Evolutionary conservation across 495 filamentous ascomycete genomes (phyloP).

Genomic region (Xylaria flabelliformis): DNA sequence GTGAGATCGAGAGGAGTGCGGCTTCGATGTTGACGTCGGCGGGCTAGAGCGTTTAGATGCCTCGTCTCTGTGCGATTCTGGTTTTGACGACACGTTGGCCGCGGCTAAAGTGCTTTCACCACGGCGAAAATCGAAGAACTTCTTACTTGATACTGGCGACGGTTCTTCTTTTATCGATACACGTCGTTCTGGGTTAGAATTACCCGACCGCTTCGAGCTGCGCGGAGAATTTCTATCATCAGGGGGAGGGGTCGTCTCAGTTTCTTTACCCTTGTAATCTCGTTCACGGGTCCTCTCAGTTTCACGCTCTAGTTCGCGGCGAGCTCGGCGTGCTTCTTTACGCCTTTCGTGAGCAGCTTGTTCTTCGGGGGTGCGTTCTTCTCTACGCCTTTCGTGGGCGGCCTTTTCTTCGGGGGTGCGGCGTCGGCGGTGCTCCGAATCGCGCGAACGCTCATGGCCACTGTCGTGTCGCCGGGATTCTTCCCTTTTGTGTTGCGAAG

Average conservation of each 20-base stretch:
- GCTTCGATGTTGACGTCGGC: constrained; percentile 27
- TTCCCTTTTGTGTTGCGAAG: constrained; percentile 28
- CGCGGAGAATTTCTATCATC: constrained; percentile 39
- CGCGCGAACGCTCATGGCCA: constrained; percentile 40
- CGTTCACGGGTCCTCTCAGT: constrained; percentile 29
- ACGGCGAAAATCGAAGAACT: constrained; percentile 49
- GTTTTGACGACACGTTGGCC: constrained; percentile 29
- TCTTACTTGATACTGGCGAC: constrained; percentile 43
- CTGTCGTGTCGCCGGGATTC: constrained; percentile 40
- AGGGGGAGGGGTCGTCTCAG: constrained; percentile 27
- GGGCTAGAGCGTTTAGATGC: constrained; percentile 48
- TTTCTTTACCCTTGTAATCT: constrained; percentile 36
- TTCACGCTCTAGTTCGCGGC: constrained; percentile 35
- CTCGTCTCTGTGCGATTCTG: constrained; percentile 31
- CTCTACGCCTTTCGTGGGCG: constrained; percentile 52
- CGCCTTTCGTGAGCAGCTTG: constrained; percentile 52
- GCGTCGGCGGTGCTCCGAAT: constrained; percentile 37
- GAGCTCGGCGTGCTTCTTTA: constrained; percentile 45
- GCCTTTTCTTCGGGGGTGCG: constrained; percentile 54
- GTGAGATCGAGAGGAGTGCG: constrained; percentile 15
- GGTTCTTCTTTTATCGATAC: constrained; percentile 34
- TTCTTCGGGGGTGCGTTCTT: constrained; percentile 51
- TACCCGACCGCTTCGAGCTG: constrained; percentile 47
- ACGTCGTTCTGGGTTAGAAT: constrained; percentile 30
- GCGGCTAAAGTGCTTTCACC: constrained; percentile 44